Percentiles rank a stretch among this genome's conserved stretches.
Conservation (phyloP, 2,329 filamentous ascomycete species). For the Tolypocladium tundrense region DNA sequence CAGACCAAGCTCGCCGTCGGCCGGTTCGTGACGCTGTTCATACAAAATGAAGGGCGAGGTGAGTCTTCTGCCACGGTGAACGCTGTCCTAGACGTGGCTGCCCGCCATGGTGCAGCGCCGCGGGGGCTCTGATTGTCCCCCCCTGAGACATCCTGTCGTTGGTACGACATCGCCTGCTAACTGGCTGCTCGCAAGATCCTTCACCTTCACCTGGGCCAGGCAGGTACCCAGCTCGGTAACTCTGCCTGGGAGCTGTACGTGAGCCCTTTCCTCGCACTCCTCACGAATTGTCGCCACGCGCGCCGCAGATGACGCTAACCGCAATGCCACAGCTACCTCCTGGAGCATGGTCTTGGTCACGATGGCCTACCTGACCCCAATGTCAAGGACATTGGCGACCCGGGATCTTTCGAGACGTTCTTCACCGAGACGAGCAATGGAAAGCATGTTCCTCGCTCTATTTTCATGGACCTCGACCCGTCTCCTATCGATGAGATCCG, state of each 20-base stretch:
- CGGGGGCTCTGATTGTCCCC: not conserved
- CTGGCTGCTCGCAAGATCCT: constrained; percentile 36
- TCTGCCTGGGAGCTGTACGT: constrained; percentile 68
- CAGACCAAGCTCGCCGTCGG: constrained; percentile 10
- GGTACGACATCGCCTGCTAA: constrained; percentile 4
- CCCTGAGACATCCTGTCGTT: constrained; percentile 2
- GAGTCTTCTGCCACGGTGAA: constrained; percentile 13
- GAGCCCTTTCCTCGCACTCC: constrained; percentile 12
- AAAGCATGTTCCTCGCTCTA: constrained; percentile 62
- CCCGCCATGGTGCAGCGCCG: not conserved
- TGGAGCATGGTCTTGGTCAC: constrained; percentile 58
- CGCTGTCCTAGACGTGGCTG: not conserved
- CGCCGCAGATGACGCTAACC: constrained; percentile 9
- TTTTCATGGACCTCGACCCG: constrained; percentile 64
- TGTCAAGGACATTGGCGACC: constrained; percentile 47
- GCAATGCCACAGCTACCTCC: constrained; percentile 46
- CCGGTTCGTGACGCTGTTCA: constrained; percentile 7
- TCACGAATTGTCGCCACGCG: not conserved
- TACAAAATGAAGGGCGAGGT: constrained; percentile 49
- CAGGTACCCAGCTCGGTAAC: constrained; percentile 65
- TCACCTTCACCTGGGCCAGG: constrained; percentile 57
- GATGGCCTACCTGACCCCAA: constrained; percentile 57
- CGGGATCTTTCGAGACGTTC: constrained; percentile 61
- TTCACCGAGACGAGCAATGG: constrained; percentile 62
- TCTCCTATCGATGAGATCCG: constrained; percentile 67